Base-by-base conservation (phyloP, 106 monocot species). In the Dendrobium catenatum region DNA sequence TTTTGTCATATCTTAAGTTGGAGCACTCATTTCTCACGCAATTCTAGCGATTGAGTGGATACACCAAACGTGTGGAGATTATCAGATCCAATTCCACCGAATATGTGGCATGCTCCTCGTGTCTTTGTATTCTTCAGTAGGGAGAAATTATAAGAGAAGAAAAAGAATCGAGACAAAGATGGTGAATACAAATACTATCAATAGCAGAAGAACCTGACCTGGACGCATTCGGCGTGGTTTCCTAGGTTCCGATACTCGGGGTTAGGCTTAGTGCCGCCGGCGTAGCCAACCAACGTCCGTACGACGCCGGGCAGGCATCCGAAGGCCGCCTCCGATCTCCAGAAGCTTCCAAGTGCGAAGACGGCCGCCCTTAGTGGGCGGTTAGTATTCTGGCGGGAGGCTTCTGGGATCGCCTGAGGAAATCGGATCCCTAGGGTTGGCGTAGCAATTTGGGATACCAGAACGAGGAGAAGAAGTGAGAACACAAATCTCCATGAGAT, bases 331-430 rank as follows among this genome's bases (percentile, higher is more conserved):
- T 96, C 96, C 15, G 93, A 96, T 42, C 96, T 80, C 96, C 96
- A 96, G 87, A 96, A 96, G 90, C 93, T 94, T 11, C 93, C 96
- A 22, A 96, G 90, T 37, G 96, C 91, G 82, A 96, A 96, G 72
- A 94, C 91, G 15, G 89, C 96, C 18, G 82, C 68, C 54, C 84
- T 81, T 22, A 88, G 80, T 18, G 81, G 85, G 56, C 72, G 85
- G 67, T 44, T 22, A 17, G 67, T 80, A 24, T 79, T 72, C 37
- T 11, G 24, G 29, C 26, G 73, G 68, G 78, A 70, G 6, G 66
- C 42, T 19, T n/a, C 73, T 4, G 78, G 58, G 47, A 16, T n/a
- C n/a, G 74, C 74, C n/a, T 74, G 74, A 42, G 43, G 74, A 74
- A 74, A 44, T 74, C 74, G 42, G 29, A 74, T 74, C 74, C 44